Evolutionary conservation across 2,329 filamentous ascomycete genomes (phyloP).

Genomic region (Rhinocladiella mackenziei): DNA sequence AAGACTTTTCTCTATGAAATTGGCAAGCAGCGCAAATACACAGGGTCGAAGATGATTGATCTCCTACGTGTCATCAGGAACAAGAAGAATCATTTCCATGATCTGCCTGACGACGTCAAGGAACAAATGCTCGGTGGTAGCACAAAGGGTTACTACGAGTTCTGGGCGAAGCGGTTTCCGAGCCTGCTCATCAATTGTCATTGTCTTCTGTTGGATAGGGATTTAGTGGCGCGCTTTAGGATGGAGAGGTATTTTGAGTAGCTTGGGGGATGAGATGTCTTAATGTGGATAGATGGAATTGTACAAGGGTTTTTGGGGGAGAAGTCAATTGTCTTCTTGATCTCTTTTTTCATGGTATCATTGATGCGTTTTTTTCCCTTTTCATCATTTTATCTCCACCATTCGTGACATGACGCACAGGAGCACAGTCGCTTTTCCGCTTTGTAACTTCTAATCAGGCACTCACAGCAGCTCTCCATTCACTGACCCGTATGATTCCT

Average conservation of each 20-base stretch:
- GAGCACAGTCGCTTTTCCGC: too few relatives aligned
- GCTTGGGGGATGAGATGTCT: background rate
- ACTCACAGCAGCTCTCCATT: too few relatives aligned
- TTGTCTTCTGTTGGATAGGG: conserved; percentile 64
- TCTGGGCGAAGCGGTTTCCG: conserved; percentile 79
- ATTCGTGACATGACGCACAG: too few relatives aligned
- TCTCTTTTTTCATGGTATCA: background rate
- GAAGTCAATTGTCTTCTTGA: too few relatives aligned
- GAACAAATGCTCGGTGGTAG: conserved; percentile 51
- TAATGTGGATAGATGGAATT: too few relatives aligned
- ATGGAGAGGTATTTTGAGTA: conserved; percentile 64
- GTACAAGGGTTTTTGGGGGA: too few relatives aligned
- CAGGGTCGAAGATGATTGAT: conserved; percentile 75
- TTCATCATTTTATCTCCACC: too few relatives aligned
- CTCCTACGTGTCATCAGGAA: conserved; percentile 84
- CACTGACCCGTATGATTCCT: too few relatives aligned
- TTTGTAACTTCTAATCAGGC: too few relatives aligned
- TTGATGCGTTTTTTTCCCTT: background rate
- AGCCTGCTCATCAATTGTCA: conserved; percentile 74
- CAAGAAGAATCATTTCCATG: conserved; percentile 97
- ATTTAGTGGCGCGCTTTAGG: conserved; percentile 55
- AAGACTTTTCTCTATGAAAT: conserved; percentile 81
- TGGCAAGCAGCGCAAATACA: conserved; percentile 94
- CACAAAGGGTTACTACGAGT: conserved; percentile 62
- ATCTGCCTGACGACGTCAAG: conserved; percentile 80